These are phyloP conservation scores for Aspergillus neotritici DNA, from an alignment of 2,329 filamentous ascomycete genomes.

Conservation along the genomic window DNA sequence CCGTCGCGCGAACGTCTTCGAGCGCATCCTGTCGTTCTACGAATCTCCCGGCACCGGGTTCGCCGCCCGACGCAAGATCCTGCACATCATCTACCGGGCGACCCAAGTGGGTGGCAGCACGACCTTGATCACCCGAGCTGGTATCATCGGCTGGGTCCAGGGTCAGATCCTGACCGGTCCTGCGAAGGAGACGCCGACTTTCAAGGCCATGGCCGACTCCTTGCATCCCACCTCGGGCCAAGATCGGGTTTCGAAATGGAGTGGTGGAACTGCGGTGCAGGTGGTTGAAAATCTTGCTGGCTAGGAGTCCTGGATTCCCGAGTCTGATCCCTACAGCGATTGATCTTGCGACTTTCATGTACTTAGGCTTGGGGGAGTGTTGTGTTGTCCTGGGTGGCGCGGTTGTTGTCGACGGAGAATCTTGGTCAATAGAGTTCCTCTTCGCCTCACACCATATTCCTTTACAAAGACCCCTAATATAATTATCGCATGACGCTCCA, in stretches of 20 bases:
- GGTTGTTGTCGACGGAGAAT: too few species aligned
- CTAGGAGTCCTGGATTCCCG: slow-evolving; percentile 1
- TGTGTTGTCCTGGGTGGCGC: too few species aligned
- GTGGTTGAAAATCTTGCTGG: slow-evolving; percentile 22
- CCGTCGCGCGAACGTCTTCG: slow-evolving; percentile 61
- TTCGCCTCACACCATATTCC: too few species aligned
- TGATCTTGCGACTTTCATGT: not conserved
- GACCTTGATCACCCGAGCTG: slow-evolving; percentile 72
- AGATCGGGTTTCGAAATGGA: slow-evolving; percentile 63
- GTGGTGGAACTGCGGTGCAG: slow-evolving; percentile 44
- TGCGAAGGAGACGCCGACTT: slow-evolving; percentile 32
- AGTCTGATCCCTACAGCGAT: not conserved
- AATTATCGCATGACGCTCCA: too few species aligned
- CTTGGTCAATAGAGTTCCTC: too few species aligned
- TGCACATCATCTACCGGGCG: slow-evolving; percentile 59
- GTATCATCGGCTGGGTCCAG: slow-evolving; percentile 68
- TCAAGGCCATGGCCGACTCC: slow-evolving; percentile 53
- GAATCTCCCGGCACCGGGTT: slow-evolving; percentile 59
- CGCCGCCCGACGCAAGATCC: slow-evolving; percentile 57
- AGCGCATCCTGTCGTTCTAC: slow-evolving; percentile 66
- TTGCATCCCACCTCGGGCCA: slow-evolving; percentile 63
- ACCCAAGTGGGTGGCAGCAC: slow-evolving; percentile 67
- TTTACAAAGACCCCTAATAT: too few species aligned
- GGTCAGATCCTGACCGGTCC: slow-evolving; percentile 52
- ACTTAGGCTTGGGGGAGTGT: not conserved